Evolutionary conservation across 2,329 filamentous ascomycete species (phyloP).

Genomic region (Phoma sp.): DNA sequence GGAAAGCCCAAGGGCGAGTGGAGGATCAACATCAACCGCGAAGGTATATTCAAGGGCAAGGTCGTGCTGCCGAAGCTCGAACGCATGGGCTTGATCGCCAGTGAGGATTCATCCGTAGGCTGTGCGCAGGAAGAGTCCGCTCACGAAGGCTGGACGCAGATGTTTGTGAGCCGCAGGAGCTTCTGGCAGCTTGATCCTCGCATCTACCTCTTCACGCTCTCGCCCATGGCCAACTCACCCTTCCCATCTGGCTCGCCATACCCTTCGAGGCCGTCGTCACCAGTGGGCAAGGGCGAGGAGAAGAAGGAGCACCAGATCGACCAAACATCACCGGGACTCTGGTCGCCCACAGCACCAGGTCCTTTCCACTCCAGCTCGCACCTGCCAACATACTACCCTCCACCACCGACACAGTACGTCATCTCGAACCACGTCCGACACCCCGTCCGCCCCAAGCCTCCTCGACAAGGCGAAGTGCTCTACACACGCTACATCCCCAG

Average conservation of each 20-base stretch:
- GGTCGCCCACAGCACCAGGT: slow-evolving; percentile 58
- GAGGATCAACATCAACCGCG: slow-evolving; percentile 81
- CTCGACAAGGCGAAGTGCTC: slow-evolving; percentile 87
- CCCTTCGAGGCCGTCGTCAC: slow-evolving; percentile 60
- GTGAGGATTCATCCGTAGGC: slow-evolving; percentile 78
- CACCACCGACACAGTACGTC: slow-evolving; percentile 80
- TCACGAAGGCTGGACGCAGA: slow-evolving; percentile 73
- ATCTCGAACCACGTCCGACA: slow-evolving; percentile 82
- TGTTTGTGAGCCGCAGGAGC: slow-evolving; percentile 80
- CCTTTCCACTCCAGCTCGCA: slow-evolving; percentile 85
- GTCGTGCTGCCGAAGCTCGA: slow-evolving; percentile 90
- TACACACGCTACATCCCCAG: slow-evolving; percentile 89
- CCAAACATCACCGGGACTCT: slow-evolving; percentile 43
- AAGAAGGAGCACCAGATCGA: slow-evolving; percentile 42
- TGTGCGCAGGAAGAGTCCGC: slow-evolving; percentile 67
- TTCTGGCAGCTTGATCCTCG: slow-evolving; percentile 94
- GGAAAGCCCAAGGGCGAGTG: slow-evolving; percentile 86
- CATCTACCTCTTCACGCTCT: slow-evolving; percentile 85
- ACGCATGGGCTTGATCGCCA: slow-evolving; percentile 85
- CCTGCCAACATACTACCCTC: slow-evolving; percentile 89
- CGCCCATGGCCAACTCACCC: slow-evolving; percentile 63
- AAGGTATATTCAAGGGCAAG: slow-evolving; percentile 85
- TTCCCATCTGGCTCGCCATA: slow-evolving; percentile 60
- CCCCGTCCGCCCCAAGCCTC: slow-evolving; percentile 85
- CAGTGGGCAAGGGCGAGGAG: slow-evolving; percentile 43